These are phyloP conservation scores for Excoecaria agallocha DNA, from an alignment of 345 rosid genomes.

Conservation along the genomic window DNA sequence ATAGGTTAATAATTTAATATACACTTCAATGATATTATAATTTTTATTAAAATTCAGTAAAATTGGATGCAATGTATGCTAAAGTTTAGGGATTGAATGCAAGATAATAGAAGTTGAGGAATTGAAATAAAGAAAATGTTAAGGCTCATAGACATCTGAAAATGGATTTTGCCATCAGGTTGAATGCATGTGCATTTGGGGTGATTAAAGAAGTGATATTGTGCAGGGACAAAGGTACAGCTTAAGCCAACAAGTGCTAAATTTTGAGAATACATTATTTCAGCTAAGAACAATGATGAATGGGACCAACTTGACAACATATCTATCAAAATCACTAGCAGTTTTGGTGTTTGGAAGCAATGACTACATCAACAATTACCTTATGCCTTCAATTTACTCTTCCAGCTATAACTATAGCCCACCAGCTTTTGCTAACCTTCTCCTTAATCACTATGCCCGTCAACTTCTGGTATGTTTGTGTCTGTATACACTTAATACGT, in stretches of 20 bases:
- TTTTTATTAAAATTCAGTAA: no score
- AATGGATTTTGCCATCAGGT: no score
- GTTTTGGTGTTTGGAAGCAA: conserved; percentile 53
- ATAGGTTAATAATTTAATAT: no score
- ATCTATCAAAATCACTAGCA: conserved; percentile 47
- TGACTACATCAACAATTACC: conserved; percentile 53
- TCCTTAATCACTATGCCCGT: conserved; percentile 33
- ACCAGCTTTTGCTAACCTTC: conserved; percentile 39
- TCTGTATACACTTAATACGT: not conserved
- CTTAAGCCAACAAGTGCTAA: conserved; percentile 39
- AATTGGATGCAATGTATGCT: no score
- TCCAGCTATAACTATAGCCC: conserved; percentile 35
- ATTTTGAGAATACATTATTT: conserved; percentile 24
- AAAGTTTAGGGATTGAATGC: no score
- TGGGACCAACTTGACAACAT: conserved; percentile 42
- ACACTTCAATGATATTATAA: no score
- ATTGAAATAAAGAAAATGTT: no score
- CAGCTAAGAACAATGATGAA: conserved; percentile 20
- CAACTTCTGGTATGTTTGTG: conserved; percentile 20
- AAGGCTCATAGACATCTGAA: no score
- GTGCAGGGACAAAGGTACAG: conserved; percentile 41
- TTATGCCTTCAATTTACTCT: conserved; percentile 40
- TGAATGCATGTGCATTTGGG: not conserved
- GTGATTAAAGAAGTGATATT: not conserved
- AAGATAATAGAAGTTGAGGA: no score